Evolutionary conservation across 2,329 filamentous ascomycete genomes (phyloP), one percentile per base, ranked within the genome.

Genomic region (Ceratocystis destructans): DNA sequence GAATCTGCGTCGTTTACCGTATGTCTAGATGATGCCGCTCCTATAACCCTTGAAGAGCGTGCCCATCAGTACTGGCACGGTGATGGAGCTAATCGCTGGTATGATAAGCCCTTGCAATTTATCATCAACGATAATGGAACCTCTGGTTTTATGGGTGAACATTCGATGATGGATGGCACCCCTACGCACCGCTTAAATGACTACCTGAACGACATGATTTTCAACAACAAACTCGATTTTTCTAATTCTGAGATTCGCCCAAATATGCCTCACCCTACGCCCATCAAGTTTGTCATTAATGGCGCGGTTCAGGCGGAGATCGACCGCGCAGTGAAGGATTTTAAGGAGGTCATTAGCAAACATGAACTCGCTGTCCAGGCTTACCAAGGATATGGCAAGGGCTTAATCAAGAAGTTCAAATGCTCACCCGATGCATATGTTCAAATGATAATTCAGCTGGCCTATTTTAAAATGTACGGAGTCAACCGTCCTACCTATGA

Each of bases 151-250:
- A 93, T 91, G 82, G 94, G 94, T 73, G 94, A 99, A 79, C 94
- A 99, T 82, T 95, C 89, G 72, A 97, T 99, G 94, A 99, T 99
- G 95, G 94, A 99, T 75, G 94, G 95, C 70, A 99, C 94, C 5
- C 92, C 95, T 0, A 99, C 95, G 1, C 94, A 97, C 78, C 88
- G 95, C 57, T 83, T 99, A 17, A 99, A 96, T 76, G 94, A 99
- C 81, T 94, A 91, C 73, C 83, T 95, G 74, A 95, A 93, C 79
- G 86, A 89, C 74, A 83, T 89, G 73, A 96, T 97, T 76, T 92
- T 96, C 78, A 87, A 87, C 79, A 93, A 96, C 79, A 95, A 94
- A 75, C 85, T 99, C 68, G 91, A 96, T 76, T 89, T 96, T 74
- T 88, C 87, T 68, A 83, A 91, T 74, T 83, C 90, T 6, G 78